Evolutionary conservation across 192 early-diverging fungal genomes (phyloP), one percentile per base, ranked within the genome.

Genomic region (Rhizoclosmatium globosum): DNA sequence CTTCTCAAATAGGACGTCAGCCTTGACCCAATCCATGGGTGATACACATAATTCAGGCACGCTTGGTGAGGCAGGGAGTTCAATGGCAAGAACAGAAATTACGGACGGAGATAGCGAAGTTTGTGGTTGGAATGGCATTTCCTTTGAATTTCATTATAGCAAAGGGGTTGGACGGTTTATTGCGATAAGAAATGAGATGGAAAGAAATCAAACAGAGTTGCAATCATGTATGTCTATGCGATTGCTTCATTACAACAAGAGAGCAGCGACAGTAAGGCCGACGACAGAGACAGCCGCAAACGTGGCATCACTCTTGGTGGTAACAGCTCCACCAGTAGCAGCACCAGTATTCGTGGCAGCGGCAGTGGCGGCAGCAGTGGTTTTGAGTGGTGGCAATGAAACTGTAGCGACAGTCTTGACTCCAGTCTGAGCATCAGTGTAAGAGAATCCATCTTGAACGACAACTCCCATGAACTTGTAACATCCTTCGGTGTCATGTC

Each of bases 401-500:
- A 48, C 45, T 4, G 47, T 47, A 6, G 64, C 45, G 31, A 64
- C 50, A 17, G 74, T 47, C 17, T 19, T 9, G 38, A 67, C 21
- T 44, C 57, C 57, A 46, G 60, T 67, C 1, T 45, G 17, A 13
- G 23, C 45, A 50, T 76, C 64, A 1, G 39, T n/a, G 38, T 44
- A 66, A 17, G 64, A 66, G 64, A 76, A 76, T 11, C 74, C 74
- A 15, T 38, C 41, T 13, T 23, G 64, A 13, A 38, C 21, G 4
- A 11, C 64, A 19, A 59, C 61, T 4, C 53, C 31, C 74, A 76
- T 76, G 6, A 59, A 59, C 11, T 50, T 42, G 11, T 17, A 11
- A 47, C 74, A 76, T 9, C 74, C 74, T 4, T n/a, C 42, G 2
- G 74, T 66, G 39, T 76, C 74, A 9, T 76, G 13, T 45, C 9